Conservation (phyloP, 352 stramenopile genomes). For the Phytophthora syringae region DNA sequence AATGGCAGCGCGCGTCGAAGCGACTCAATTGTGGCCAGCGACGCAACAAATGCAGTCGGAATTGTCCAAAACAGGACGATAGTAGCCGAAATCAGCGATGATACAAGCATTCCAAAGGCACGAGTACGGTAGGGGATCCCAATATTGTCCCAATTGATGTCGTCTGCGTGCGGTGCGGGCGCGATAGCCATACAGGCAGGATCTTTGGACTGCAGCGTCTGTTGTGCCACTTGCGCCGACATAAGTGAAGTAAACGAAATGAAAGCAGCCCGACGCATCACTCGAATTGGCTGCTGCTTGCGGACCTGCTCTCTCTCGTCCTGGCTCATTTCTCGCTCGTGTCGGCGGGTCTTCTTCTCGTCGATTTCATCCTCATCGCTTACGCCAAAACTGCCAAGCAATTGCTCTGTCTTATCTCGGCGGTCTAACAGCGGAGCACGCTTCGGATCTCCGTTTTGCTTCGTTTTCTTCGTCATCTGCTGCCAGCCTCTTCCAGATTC, state of each 20-base stretch:
- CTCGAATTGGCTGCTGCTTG: slow-evolving; percentile 56
- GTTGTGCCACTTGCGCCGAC: slow-evolving; percentile 73
- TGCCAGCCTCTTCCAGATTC: slow-evolving; percentile 18
- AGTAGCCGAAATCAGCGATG: slow-evolving; percentile 52
- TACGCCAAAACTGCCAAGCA: slow-evolving; percentile 27
- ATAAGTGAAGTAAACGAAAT: slow-evolving; percentile 81
- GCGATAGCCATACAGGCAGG: slow-evolving; percentile 58
- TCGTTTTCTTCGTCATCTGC: slow-evolving; percentile 15
- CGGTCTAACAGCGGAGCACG: slow-evolving; percentile 23
- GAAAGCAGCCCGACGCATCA: slow-evolving; percentile 77
- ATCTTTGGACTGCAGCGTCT: slow-evolving; percentile 68
- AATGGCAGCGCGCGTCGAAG: slow-evolving; percentile 67
- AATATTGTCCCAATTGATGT: slow-evolving; percentile 85
- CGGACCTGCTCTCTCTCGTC: slow-evolving; percentile 53
- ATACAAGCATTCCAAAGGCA: slow-evolving; percentile 55
- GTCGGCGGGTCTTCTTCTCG: slow-evolving; percentile 38
- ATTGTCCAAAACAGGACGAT: slow-evolving; percentile 90
- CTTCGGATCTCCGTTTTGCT: slow-evolving; percentile 24
- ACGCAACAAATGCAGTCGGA: slow-evolving; percentile 78
- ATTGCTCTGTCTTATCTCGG: slow-evolving; percentile 8
- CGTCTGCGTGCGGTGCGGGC: slow-evolving; percentile 60
- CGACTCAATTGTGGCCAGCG: slow-evolving; percentile 72
- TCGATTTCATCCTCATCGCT: slow-evolving; percentile 33
- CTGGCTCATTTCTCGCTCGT: slow-evolving; percentile 55
- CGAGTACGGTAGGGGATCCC: slow-evolving; percentile 61